Evolutionary conservation across 176 grass and related monocot species (phyloP).

Genomic region (Carex parvula): DNA sequence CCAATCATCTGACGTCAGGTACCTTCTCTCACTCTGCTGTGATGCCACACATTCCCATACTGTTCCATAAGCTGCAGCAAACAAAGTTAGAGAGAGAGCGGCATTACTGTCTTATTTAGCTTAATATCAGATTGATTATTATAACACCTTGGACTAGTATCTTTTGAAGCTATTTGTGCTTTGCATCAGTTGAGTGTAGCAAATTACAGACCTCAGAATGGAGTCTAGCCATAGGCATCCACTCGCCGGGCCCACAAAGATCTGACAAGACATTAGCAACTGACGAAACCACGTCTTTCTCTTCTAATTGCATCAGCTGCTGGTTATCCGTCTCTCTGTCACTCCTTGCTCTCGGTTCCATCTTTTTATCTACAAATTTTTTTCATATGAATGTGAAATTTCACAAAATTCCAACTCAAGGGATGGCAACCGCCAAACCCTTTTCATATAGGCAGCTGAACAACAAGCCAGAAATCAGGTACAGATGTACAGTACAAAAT

Average conservation of each 20-base stretch:
- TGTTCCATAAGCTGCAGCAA: constrained; percentile 67
- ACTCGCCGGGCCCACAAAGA: constrained; percentile 86
- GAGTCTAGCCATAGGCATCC: constrained; percentile 84
- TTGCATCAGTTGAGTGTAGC: neutral
- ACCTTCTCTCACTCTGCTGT: constrained; percentile 73
- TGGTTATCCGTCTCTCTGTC: constrained; percentile 82
- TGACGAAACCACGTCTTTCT: constrained; percentile 84
- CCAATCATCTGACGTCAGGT: constrained; percentile 76
- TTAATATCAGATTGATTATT: neutral
- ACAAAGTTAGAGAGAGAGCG: neutral
- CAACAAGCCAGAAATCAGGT: neutral
- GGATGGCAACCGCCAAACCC: neutral
- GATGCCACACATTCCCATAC: constrained; percentile 87
- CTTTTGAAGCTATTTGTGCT: neutral
- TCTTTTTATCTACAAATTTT: constrained; percentile 43
- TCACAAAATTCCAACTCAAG: neutral
- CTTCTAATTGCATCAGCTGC: constrained; percentile 67
- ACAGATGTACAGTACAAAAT: neutral
- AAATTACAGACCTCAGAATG: constrained; percentile 67
- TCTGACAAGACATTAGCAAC: constrained; percentile 81
- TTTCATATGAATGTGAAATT: neutral
- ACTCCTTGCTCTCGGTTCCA: constrained; percentile 59
- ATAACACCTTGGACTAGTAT: neutral
- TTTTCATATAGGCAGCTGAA: neutral
- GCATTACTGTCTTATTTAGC: neutral